A percentile compares a stretch with the other conserved stretches of the same genome.
Evolutionary conservation across 2,329 filamentous ascomycete species (phyloP).

Genomic region (Cordyceps cateniannulata): DNA sequence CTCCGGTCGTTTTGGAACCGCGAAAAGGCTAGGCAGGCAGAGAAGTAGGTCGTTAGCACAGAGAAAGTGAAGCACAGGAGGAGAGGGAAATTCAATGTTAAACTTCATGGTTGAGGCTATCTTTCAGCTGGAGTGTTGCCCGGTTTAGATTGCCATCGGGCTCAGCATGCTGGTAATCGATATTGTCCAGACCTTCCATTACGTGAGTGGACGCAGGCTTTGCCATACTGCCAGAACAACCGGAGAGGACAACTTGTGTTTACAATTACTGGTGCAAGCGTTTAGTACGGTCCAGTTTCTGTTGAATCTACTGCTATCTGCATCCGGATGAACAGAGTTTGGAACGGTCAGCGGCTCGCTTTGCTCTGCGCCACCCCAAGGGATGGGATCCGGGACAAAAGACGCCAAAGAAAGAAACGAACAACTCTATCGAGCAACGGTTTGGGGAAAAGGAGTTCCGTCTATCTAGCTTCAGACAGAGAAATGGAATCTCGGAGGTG

Average conservation of each 20-base stretch:
- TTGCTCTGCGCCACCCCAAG: neutral
- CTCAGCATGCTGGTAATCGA: too few species aligned
- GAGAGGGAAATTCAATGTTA: neutral
- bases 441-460: neutral
- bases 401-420: neutral
- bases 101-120: too few species aligned
- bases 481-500: neutral
- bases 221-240: too few species aligned
- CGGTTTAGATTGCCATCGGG: too few species aligned
- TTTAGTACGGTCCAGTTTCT: too few species aligned
- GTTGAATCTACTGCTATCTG: neutral
- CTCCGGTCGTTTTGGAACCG: slow-evolving; percentile 10
- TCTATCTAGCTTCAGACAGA: neutral
- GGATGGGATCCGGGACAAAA: neutral
- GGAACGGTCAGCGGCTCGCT: neutral
- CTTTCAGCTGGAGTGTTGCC: too few species aligned
- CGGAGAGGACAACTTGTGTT: too few species aligned
- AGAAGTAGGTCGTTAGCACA: neutral
- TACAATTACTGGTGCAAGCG: too few species aligned
- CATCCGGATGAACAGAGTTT: neutral
- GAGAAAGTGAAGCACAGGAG: neutral
- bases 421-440: too few species aligned
- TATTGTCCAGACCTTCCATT: too few species aligned
- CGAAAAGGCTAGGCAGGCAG: neutral
- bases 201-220: too few species aligned